Percentiles rank a stretch among this genome's conserved stretches.
These are phyloP conservation scores for Podila horticola DNA, from an alignment of 192 early-diverging fungal species.

Conservation along the genomic window DNA sequence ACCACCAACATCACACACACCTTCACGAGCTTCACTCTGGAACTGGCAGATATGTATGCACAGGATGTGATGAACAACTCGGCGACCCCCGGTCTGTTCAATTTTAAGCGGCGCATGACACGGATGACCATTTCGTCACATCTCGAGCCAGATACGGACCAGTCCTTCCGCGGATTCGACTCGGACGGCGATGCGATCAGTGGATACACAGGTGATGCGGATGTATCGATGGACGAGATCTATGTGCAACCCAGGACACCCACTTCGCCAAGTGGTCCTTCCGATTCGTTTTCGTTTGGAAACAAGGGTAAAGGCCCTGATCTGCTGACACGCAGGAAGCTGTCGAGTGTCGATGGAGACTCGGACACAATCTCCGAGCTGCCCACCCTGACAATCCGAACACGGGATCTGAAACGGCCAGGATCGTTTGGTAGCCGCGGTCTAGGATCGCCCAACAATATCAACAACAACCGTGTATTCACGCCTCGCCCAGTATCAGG, in stretches of 20 bases:
- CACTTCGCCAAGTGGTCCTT: background rate
- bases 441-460: background rate
- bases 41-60: slow-evolving; percentile 30
- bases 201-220: slow-evolving; percentile 48
- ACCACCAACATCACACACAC: slow-evolving; percentile 37
- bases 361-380: slow-evolving; percentile 40
- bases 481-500: slow-evolving; percentile 10
- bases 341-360: slow-evolving; percentile 41
- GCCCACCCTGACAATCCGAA: slow-evolving; percentile 23
- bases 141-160: background rate
- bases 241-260: slow-evolving; percentile 32
- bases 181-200: slow-evolving; percentile 50
- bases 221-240: slow-evolving; percentile 49
- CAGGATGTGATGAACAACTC: slow-evolving; percentile 39
- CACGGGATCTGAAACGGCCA: slow-evolving; percentile 18
- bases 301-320: slow-evolving; percentile 9
- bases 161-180: slow-evolving; percentile 39
- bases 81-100: slow-evolving; percentile 37
- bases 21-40: slow-evolving; percentile 41
- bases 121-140: slow-evolving; percentile 2
- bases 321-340: slow-evolving; percentile 5
- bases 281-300: background rate
- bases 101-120: slow-evolving; percentile 23
- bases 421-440: background rate
- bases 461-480: background rate